Evolutionary conservation across 2,329 filamentous ascomycete species (phyloP).

Genomic region (Kalaharituber pfeilii): DNA sequence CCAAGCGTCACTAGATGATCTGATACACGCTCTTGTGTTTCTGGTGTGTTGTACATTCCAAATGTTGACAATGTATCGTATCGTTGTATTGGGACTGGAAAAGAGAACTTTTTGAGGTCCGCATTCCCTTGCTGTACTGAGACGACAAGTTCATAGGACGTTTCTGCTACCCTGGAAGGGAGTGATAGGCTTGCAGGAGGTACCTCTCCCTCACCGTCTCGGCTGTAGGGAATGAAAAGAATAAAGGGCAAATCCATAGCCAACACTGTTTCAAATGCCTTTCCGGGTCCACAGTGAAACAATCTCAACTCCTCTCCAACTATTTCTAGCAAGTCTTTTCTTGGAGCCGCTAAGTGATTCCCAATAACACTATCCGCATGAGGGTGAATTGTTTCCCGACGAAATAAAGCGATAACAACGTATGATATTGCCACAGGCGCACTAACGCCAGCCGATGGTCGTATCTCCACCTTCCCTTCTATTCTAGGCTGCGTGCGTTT

Average conservation of each 20-base stretch:
- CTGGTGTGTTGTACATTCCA: constrained; percentile 97
- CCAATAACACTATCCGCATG: constrained; percentile 87
- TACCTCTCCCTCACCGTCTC: constrained; percentile 78
- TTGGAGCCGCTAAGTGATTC: constrained; percentile 73
- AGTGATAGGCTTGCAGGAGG: constrained; percentile 84
- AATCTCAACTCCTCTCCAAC: constrained; percentile 91
- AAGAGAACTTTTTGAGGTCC: constrained; percentile 76
- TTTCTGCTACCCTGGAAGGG: constrained; percentile 85
- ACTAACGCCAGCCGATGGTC: constrained; percentile 66
- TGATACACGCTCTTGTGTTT: constrained; percentile 65
- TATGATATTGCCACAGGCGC: constrained; percentile 81
- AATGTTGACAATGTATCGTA: constrained; percentile 97
- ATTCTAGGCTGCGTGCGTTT: constrained; percentile 58
- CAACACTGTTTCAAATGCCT: constrained; percentile 73
- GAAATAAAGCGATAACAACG: constrained; percentile 83
- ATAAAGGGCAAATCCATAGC: constrained; percentile 96
- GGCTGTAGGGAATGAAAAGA: constrained; percentile 88
- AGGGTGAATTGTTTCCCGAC: constrained; percentile 90
- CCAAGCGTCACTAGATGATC: constrained; percentile 85
- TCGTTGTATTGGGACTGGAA: constrained; percentile 74
- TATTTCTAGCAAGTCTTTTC: constrained; percentile 78
- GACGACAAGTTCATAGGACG: constrained; percentile 90
- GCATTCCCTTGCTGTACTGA: constrained; percentile 80
- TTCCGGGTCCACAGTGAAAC: constrained; percentile 68
- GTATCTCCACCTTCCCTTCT: constrained; percentile 93